Evolutionary conservation across 306 rosid genomes (phyloP), one percentile per base, ranked within the genome.

Genomic region (Sicyos baderoa): DNA sequence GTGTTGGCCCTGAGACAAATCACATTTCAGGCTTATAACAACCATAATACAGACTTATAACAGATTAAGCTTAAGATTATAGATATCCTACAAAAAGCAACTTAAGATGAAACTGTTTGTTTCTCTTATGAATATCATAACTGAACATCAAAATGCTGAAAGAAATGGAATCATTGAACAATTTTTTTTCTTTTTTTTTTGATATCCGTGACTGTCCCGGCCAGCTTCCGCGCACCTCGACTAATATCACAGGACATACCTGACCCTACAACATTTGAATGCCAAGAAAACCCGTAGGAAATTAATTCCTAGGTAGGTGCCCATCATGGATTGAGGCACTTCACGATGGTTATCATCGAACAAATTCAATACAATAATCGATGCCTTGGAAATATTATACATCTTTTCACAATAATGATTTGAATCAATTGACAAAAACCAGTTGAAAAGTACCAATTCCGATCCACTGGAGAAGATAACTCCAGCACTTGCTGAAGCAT

Each of bases 401-500:
- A 18, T 18, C 18, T 51, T 51, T 11, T n/a, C n/a, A n/a, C n/a
- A n/a, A n/a, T 22, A 9, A 52, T 52, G 11, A 52, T 52, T 52
- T 50, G 6, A 7, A n/a, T n/a, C 6, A 54, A 55, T 37, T 9
- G 17, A n/a, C 29, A 60, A 32, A 21, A 29, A 13, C 42, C 25
- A 61, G 44, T 19, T 29, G 45, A 29, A 59, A 54, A 54, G 67
- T 78, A 88, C 97, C 95, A 91, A 84, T 73, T 91, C 97, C 27
- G 95, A 86, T 7, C 98, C 98, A 73, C 89, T 89, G 1, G 88
- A 75, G 81, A 83, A 83, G 69, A 93, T 93, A 47, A 93, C 79
- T 55, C 98, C 96, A 29, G 98, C 98, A 19, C 86, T 93, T 40
- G 98, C 98, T 63, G 98, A 92, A 55, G 96, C 96, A 47, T 83